phyloP scores from a whole-genome alignment of 164 flowering plant species.

The Annona squamosa region DNA sequence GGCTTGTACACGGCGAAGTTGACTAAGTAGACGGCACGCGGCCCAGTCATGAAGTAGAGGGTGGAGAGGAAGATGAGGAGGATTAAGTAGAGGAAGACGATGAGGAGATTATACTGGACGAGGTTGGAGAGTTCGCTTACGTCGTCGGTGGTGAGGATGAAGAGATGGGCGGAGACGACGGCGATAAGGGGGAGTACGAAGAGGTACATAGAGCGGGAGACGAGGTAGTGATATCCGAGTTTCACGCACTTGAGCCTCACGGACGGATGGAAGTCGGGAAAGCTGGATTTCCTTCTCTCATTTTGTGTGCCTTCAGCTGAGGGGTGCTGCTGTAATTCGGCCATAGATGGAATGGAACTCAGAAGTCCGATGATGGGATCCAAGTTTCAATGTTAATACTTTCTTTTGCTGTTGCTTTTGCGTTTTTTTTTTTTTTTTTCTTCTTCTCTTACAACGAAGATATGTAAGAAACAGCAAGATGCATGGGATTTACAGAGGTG shows the following conservation, averaged over 20 bases:
- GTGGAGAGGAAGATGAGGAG: constrained; percentile 41
- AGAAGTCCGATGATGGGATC: no score
- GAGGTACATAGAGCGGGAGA: constrained; percentile 53
- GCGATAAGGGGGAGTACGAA: constrained; percentile 33
- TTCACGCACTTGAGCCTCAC: constrained; percentile 56
- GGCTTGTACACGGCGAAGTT: constrained; percentile 74
- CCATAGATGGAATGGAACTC: neutral
- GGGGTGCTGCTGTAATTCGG: neutral
- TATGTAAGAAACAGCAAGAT: no score
- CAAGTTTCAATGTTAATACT: no score
- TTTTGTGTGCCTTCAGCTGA: neutral
- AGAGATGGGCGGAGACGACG: constrained; percentile 32
- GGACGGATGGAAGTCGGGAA: constrained; percentile 61
- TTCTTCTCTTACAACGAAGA: no score
- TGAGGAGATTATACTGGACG: constrained; percentile 37
- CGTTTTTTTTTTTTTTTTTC: no score
- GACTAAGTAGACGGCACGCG: constrained; percentile 45
- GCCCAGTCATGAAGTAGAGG: constrained; percentile 50
- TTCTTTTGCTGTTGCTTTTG: no score
- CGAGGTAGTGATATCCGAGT: constrained; percentile 56
- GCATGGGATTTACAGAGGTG: no score
- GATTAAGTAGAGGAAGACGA: constrained; percentile 23
- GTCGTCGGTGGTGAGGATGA: constrained; percentile 28
- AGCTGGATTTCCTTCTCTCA: constrained; percentile 13
- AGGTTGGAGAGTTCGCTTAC: constrained; percentile 29